These are phyloP conservation scores for Spathaspora girioi DNA, from an alignment of 805 yeast genomes.

Conservation along the genomic window DNA sequence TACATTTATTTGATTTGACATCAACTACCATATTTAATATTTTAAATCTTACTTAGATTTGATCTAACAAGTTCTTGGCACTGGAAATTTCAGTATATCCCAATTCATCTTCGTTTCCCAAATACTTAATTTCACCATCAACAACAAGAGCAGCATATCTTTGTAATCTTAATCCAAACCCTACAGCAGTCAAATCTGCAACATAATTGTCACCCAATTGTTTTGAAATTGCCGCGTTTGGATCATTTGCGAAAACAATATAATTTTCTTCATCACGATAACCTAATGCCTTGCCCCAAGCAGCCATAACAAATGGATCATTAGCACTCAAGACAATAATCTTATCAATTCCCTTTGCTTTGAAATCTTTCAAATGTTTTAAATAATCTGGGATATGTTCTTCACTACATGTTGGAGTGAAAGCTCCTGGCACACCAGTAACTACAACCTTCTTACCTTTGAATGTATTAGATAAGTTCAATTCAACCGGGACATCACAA, in stretches of 20 bases:
- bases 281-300: slow-evolving; percentile 47
- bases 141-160: slow-evolving; percentile 74
- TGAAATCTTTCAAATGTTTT: slow-evolving; percentile 44
- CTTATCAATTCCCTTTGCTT: slow-evolving; percentile 28
- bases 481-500: slow-evolving; percentile 35
- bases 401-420: slow-evolving; percentile 58
- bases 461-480: slow-evolving; percentile 30
- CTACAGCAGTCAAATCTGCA: slow-evolving; percentile 44
- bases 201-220: slow-evolving; percentile 49
- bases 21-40: too few species aligned
- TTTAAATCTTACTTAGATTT: slow-evolving; percentile 9
- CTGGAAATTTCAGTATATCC: slow-evolving; percentile 22
- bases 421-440: slow-evolving; percentile 83
- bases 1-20: too few species aligned
- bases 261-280: slow-evolving; percentile 28
- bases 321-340: slow-evolving; percentile 37
- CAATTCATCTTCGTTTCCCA: slow-evolving; percentile 23
- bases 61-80: slow-evolving; percentile 21
- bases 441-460: slow-evolving; percentile 56
- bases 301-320: slow-evolving; percentile 41
- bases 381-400: slow-evolving; percentile 37
- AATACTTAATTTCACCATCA: slow-evolving; percentile 35
- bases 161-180: slow-evolving; percentile 35
- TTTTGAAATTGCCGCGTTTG: slow-evolving; percentile 29
- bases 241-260: slow-evolving; percentile 39